A percentile compares a stretch with the other conserved stretches of the same genome.
Conservation (phyloP, 257 asterid genomes). For the Solanum pimpinellifolium region DNA sequence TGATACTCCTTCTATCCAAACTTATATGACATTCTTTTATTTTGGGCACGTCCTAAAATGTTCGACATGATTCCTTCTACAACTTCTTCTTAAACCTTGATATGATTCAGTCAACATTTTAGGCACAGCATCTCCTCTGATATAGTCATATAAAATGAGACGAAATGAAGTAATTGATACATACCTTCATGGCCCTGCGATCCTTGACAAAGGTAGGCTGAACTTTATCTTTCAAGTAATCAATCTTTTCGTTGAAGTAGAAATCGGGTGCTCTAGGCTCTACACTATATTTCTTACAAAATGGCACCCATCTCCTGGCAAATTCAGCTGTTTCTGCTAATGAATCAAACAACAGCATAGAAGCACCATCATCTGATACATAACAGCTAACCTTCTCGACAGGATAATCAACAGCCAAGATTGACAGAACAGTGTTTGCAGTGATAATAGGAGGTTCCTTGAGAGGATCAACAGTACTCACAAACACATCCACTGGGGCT, state of each 20-base stretch:
- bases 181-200: conserved; percentile 85
- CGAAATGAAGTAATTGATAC: not conserved
- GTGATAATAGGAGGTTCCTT: conserved; percentile 86
- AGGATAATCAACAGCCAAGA: conserved; percentile 67
- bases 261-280: conserved; percentile 86
- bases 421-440: conserved; percentile 71
- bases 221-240: conserved; percentile 69
- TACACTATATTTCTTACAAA: conserved; percentile 56
- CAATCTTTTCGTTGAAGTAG: conserved; percentile 72
- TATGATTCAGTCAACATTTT: not conserved
- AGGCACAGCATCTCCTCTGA: not conserved
- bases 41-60: not conserved
- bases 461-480: conserved; percentile 69
- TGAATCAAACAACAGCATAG: conserved; percentile 78
- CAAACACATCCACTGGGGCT: conserved; percentile 54
- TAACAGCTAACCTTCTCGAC: conserved; percentile 75
- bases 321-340: conserved; percentile 70
- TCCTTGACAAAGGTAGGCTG: conserved; percentile 80
- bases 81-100: not conserved
- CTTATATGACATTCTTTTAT: not conserved
- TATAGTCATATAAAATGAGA: not conserved
- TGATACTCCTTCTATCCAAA: not conserved
- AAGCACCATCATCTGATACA: conserved; percentile 83
- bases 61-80: not conserved
- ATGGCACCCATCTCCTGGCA: conserved; percentile 86